Evolutionary conservation across 805 yeast species (phyloP), one percentile per base, ranked within the genome.

Genomic region (Starmera dryadoides): DNA sequence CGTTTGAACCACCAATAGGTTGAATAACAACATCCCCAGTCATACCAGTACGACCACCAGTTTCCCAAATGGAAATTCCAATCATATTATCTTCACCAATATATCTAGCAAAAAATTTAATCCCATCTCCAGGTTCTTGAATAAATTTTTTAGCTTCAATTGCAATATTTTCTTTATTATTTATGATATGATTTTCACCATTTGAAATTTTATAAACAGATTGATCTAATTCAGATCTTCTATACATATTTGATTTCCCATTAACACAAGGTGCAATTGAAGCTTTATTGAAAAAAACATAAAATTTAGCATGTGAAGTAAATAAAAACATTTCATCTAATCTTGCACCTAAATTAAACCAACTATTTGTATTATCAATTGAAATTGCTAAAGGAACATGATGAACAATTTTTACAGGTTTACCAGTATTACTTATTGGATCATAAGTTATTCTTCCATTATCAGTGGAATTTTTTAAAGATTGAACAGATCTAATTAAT

Each of bases 51-150:
- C 88, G 65, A 2, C 85, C 82, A 19, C 84, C 79, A 19, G 42
- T 48, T 36, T 77, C 77, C 95, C 95, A 87, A 15, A 87, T 55
- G 1, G 87, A 85, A 36, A 85, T 86, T 5, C 86, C 95, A 45
- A 87, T 87, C 94, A 86, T 84, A 58, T 87, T 87, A 58, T 87
- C 96, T 56, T 87, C 96, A 6, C 95, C 95, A 52, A 87, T 87
- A 56, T 81, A 88, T 41, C 78, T 66, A 7, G 95, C 78, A 58
- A 88, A 87, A 41, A 77, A 75, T 37, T 78, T 69, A 33, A 88
- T 66, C 0, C 91, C 84, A 26, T 63, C 60, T 15, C 68, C 67
- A 2, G 48, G 45, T 3, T 39, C 25, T n/a, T 38, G 33, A 23
- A 57, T 48, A 38, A 51, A 66, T 26, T 41, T 52, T 4, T 53